Evolutionary conservation across 495 filamentous ascomycete genomes (phyloP), one percentile per base, ranked within the genome.

Genomic region (Penicillium cataractarum): DNA sequence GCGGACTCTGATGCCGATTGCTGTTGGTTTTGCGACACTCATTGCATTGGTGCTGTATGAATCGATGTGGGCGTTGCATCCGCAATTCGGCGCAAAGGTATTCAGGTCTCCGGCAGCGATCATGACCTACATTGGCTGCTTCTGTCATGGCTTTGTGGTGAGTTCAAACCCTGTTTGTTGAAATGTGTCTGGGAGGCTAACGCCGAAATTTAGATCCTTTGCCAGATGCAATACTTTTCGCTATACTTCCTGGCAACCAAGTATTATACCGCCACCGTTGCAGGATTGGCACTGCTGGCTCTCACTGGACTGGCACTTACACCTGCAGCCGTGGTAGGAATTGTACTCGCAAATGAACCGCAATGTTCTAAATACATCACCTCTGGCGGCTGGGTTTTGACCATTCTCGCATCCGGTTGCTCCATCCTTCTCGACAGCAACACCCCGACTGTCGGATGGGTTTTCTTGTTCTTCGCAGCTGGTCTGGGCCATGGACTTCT

Each of bases 181-280:
- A 12, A 8, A 0, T 10, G 0, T 33, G 21, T 4, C 50, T n/a
- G 6, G 27, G 6, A 21, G 29, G 35, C 51, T 54, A 15, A 54
- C 51, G n/a, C 13, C 40, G 33, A 24, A 29, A 32, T 56, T 0
- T 66, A 82, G 62, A 69, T 83, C 17, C 78, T 78, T 44, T 61
- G 66, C 48, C 77, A 80, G 0, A 65, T 93, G 0, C 89, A 90
- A 64, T 88, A 84, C 55, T 72, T 88, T 32, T 81, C 88, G 0
- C 77, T 92, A 24, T 92, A 88, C 71, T 88, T 87, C 66, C 75
- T 86, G 55, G 81, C 84, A 9, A 81, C 89, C 29, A 84, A 85
- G 57, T 82, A 76, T 52, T 78, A 81, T 51, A 72, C 77, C 0
- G 77, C 84, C 0, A 83, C 85, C 6, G 61, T 86, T 2, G 74